Evolutionary conservation across 345 rosid genomes (phyloP), one percentile per base, ranked within the genome.

Genomic region (Sisymbrium irio): DNA sequence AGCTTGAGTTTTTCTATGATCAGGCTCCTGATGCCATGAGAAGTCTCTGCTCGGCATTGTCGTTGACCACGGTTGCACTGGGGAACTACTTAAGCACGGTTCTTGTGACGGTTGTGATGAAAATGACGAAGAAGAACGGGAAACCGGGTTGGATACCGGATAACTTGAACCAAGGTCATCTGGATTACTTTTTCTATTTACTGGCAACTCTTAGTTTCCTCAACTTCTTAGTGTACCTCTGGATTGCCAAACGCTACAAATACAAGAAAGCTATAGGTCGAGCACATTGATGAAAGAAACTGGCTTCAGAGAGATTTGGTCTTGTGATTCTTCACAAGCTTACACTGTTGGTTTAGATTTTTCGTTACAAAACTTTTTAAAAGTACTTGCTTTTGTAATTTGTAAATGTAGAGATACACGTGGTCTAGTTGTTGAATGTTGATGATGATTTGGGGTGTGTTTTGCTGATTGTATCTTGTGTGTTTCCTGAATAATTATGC

Each of bases 151-250:
- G 87, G 85, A 81, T 83, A 27, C 87, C 85, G 30, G 82, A 85
- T 55, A 83, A 85, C 63, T 67, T 85, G 81, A 85, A 83, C 76
- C 55, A 27, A 37, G 85, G 80, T 0, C 82, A 74, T 67, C 82
- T 82, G 10, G 78, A 83, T 57, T 82, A 85, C 72, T 85, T 75
- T 22, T 85, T 77, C 79, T 83, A 96, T 88, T 84, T 93, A 19
- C 57, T 91, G 28, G 89, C 98, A 0, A 46, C 68, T 60, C 87
- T 91, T 19, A 91, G 97, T 60, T 40, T 89, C 54, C 45, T 91
- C n/a, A 94, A 94, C 80, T 94, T 94, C 81, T 1, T 84, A 1
- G 86, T 84, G 1, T 91, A 88, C 72, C 83, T 94, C 0, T 86
- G 86, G 87, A 89, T 94, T 18, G 78, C 98, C 0, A 89, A 78